Base-by-base conservation (phyloP, 1,284 basidiomycete genomes). In the Sutorius eximius region DNA sequence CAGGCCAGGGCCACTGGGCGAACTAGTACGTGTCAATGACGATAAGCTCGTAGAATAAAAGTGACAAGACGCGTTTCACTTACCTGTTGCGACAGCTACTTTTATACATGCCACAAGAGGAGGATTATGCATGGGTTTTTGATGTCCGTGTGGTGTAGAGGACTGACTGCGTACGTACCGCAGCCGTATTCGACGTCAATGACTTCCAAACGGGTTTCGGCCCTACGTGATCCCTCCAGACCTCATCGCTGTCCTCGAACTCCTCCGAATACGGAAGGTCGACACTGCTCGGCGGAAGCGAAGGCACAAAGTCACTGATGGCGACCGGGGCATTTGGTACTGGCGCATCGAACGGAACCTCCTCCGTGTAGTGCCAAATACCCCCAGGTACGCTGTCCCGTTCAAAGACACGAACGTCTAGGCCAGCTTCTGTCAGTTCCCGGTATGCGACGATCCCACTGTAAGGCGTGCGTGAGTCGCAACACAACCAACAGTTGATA, bases 121-220 rank as follows among this genome's bases (percentile, higher is more conserved):
- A 51, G 12, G 1, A 6, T 5, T 5, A 33, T 27, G 24, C 10
- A 7, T 10, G 37, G 7, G 41, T 43, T 24, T 9, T 37, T 5
- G 24, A 15, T 40, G 15, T 40, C 7, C 22, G 7, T 22, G 3
- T 10, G 13, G 12, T 18, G 1, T 33, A 13, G 13, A 30, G 13
- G 15, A 9, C 12, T 12, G 16, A 59, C 24, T 27, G 24, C 24
- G 24, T 27, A 27, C 60, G 2, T 45, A 61, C 58, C 32, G 58
- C 33, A 40, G 61, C 33, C 1, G 24, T 7, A 29, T 56, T 53
- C 6, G 40, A 38, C 5, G 51, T 53, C 44, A 60, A 40, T 3
- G 61, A 62, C 18, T 60, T 49, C 58, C 60, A 62, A 11, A 60
- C 5, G 0, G 59, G 45, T 36, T 57, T 60, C 0, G 60, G 53